phyloP scores from a whole-genome alignment of 441 rosid genomes.

The Erodium trifolium region DNA sequence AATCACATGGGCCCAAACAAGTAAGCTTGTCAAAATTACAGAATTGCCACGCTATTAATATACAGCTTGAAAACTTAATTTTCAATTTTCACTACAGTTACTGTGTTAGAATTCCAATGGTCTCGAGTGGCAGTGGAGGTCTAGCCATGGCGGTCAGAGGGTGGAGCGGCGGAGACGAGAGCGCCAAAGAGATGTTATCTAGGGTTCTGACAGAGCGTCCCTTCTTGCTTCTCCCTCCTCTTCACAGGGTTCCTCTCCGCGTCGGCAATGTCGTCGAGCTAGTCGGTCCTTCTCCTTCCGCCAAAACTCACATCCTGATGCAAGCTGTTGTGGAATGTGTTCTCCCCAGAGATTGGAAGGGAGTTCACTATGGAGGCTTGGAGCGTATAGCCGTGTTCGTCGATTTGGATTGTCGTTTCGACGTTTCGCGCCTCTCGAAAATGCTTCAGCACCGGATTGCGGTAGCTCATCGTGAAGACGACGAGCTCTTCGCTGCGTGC shows the following conservation, averaged over 20 bases:
- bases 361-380: conserved; percentile 55
- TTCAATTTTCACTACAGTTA: too few relatives aligned
- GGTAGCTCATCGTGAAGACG: conserved; percentile 37
- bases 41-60: too few relatives aligned
- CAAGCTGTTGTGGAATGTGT: conserved; percentile 56
- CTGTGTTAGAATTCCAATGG: too few relatives aligned
- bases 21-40: too few relatives aligned
- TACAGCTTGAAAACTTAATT: too few relatives aligned
- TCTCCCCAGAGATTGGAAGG: conserved; percentile 63
- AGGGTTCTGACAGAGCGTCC: conserved; percentile 45
- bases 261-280: conserved; percentile 69
- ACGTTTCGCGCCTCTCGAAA: conserved; percentile 47
- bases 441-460: conserved; percentile 48
- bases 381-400: conserved; percentile 48
- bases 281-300: conserved; percentile 62
- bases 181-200: conserved; percentile 51
- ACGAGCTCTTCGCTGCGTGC: conserved; percentile 42
- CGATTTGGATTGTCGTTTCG: conserved; percentile 77
- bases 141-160: conserved; percentile 16
- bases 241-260: conserved; percentile 60
- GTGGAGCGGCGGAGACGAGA: conserved; percentile 66
- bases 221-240: conserved; percentile 40
- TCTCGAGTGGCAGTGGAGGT: not conserved
- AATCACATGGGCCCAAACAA: too few relatives aligned
- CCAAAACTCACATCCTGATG: conserved; percentile 63